phyloP scores from a whole-genome alignment of 2,329 filamentous ascomycete genomes.

The Sporothrix mexicana region DNA sequence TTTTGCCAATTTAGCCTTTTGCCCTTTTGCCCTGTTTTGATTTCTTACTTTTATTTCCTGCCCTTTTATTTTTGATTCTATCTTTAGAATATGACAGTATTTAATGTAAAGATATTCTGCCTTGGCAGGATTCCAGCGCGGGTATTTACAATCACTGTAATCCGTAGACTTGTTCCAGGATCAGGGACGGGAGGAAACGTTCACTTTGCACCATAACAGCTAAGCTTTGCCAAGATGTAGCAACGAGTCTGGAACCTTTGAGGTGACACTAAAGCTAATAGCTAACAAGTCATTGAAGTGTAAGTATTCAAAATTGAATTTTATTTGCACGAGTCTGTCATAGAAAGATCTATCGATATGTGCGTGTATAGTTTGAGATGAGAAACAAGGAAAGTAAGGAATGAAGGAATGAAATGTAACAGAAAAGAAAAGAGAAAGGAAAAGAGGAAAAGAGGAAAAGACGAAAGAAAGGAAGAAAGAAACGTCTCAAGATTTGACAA shows the following conservation, averaged over 20 bases:
- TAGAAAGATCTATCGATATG: slow-evolving; percentile 8
- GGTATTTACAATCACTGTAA: background rate
- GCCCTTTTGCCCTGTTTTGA: background rate
- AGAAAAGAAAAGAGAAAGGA: background rate
- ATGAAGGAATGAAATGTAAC: background rate
- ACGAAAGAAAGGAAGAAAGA: background rate
- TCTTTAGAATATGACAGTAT: slow-evolving; percentile 11
- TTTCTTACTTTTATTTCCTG: background rate
- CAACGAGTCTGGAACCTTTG: background rate
- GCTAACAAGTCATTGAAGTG: background rate
- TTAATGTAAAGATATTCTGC: background rate
- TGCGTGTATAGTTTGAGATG: background rate
- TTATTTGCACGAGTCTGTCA: slow-evolving; percentile 12
- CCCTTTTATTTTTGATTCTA: background rate
- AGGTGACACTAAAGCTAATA: no score
- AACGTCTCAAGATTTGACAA: background rate
- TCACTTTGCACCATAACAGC: background rate
- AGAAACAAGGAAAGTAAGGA: background rate
- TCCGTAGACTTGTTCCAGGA: background rate
- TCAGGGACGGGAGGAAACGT: background rate
- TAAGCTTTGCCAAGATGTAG: slow-evolving; percentile 10
- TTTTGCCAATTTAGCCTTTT: slow-evolving; percentile 13
- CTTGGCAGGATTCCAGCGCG: background rate
- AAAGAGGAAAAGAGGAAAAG: background rate
- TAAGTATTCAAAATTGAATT: slow-evolving; percentile 5